A percentile compares a stretch with the other conserved stretches of the same genome.
Evolutionary conservation across 257 asterid species (phyloP).

Genomic region (Solanum dulcamara): DNA sequence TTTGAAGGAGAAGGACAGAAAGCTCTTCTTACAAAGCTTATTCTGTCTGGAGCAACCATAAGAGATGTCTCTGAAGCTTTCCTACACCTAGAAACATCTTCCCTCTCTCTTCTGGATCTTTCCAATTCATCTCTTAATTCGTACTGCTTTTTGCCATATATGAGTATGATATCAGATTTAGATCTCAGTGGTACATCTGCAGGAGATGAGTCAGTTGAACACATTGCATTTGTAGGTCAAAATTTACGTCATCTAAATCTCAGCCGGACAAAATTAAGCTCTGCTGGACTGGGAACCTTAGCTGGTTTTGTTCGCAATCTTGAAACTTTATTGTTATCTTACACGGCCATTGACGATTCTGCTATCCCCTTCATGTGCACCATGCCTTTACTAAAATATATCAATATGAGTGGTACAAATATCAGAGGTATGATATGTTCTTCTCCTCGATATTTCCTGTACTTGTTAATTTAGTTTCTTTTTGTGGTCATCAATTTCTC

Average conservation of each 20-base stretch:
- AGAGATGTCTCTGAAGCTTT: constrained; percentile 34
- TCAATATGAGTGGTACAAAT: constrained; percentile 51
- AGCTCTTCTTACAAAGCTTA: constrained; percentile 43
- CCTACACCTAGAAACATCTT: constrained; percentile 32
- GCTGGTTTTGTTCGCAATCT: constrained; percentile 70
- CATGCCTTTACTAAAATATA: constrained; percentile 58
- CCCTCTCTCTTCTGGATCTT: constrained; percentile 46
- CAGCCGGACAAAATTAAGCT: constrained; percentile 54
- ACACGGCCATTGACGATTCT: constrained; percentile 47
- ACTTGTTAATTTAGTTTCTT: neutral
- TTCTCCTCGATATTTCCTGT: neutral
- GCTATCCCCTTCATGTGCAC: constrained; percentile 50
- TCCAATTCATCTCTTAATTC: constrained; percentile 46
- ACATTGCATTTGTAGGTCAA: constrained; percentile 41
- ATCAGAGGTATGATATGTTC: constrained; percentile 44
- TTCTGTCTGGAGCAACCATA: constrained; percentile 51
- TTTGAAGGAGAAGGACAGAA: constrained; percentile 37
- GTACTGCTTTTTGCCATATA: constrained; percentile 35
- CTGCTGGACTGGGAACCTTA: constrained; percentile 53
- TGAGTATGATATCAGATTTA: constrained; percentile 52
- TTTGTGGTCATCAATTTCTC: neutral
- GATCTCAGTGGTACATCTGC: constrained; percentile 49
- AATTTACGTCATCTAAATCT: constrained; percentile 54
- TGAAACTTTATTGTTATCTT: constrained; percentile 53
- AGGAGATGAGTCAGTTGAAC: constrained; percentile 42